These are phyloP conservation scores for Lenwebbia sp. DNA, from an alignment of 345 rosid genomes.

Conservation along the genomic window DNA sequence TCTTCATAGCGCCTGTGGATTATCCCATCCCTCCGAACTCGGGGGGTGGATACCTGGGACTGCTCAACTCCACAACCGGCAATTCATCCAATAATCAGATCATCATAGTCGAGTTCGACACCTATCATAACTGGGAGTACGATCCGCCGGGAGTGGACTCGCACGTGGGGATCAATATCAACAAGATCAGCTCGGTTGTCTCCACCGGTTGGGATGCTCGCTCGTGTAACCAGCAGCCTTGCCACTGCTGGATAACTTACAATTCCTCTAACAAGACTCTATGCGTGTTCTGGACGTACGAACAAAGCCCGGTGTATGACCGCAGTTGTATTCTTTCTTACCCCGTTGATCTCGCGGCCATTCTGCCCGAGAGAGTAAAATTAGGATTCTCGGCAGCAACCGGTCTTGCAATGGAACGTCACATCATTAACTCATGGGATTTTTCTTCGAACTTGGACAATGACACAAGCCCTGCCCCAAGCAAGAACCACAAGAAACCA, in stretches of 20 bases:
- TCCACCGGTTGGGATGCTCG: neutral
- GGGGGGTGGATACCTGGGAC: conserved; percentile 29
- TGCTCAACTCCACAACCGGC: conserved; percentile 11
- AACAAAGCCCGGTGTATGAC: neutral
- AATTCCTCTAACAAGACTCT: neutral
- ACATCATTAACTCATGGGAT: conserved; percentile 9
- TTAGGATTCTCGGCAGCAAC: conserved; percentile 17
- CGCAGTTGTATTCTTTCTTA: neutral
- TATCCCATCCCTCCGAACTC: conserved; percentile 37
- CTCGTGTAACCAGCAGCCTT: neutral
- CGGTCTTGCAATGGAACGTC: neutral
- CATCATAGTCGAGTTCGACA: conserved; percentile 22
- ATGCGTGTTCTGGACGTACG: neutral
- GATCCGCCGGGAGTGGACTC: conserved; percentile 7
- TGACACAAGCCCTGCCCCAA: neutral
- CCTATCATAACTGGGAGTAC: conserved; percentile 8
- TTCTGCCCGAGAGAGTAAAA: conserved; percentile 6
- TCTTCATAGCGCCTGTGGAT: conserved; percentile 30
- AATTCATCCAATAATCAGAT: conserved; percentile 1
- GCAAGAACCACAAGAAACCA: neutral
- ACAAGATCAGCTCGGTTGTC: neutral
- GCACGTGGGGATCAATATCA: conserved; percentile 24
- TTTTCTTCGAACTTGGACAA: conserved; percentile 6
- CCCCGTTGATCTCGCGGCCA: conserved; percentile 3
- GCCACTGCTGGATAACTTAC: neutral